Evolutionary conservation across 805 yeast genomes (phyloP).

Genomic region (Metschnikowia baotianmanensis): DNA sequence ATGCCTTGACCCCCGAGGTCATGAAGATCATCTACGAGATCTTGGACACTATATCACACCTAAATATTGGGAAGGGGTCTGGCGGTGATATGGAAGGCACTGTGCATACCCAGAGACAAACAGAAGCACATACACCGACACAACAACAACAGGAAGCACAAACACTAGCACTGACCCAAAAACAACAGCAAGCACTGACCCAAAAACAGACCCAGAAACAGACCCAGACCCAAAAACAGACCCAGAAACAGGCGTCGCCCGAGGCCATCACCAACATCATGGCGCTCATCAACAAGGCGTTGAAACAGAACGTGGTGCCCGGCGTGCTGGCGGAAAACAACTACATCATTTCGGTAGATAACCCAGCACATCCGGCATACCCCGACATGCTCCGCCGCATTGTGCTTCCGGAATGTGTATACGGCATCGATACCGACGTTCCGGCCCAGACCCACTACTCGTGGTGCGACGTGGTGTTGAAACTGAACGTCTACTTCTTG

Average conservation of each 20-base stretch:
- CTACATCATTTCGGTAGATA: slow-evolving; percentile 12
- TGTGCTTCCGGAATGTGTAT: slow-evolving; percentile 16
- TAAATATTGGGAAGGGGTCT: slow-evolving; percentile 10
- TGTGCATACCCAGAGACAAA: too few species aligned
- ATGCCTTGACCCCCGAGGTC: slow-evolving; percentile 14
- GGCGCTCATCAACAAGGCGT: slow-evolving; percentile 16
- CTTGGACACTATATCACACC: slow-evolving; percentile 10
- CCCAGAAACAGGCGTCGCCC: slow-evolving; percentile 18
- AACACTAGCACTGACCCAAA: too few species aligned
- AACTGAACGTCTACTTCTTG: slow-evolving; percentile 22
- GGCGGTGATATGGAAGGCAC: too few species aligned
- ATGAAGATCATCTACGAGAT: slow-evolving; percentile 12
- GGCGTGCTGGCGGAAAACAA: slow-evolving; percentile 8
- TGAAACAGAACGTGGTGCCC: slow-evolving; percentile 17
- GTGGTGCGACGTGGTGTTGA: slow-evolving; percentile 26
- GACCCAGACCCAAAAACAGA: too few species aligned
- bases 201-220: too few species aligned
- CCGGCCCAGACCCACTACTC: slow-evolving; percentile 18
- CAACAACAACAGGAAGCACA: too few species aligned
- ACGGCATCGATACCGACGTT: slow-evolving; percentile 14
- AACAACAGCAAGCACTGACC: too few species aligned
- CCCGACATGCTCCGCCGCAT: slow-evolving; percentile 8
- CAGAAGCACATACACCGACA: too few species aligned
- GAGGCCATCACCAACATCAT: slow-evolving; percentile 15
- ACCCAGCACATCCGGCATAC: slow-evolving; percentile 19